phyloP scores from a whole-genome alignment of 2,329 filamentous ascomycete genomes.

The Ceratocystis diversiconidia region DNA sequence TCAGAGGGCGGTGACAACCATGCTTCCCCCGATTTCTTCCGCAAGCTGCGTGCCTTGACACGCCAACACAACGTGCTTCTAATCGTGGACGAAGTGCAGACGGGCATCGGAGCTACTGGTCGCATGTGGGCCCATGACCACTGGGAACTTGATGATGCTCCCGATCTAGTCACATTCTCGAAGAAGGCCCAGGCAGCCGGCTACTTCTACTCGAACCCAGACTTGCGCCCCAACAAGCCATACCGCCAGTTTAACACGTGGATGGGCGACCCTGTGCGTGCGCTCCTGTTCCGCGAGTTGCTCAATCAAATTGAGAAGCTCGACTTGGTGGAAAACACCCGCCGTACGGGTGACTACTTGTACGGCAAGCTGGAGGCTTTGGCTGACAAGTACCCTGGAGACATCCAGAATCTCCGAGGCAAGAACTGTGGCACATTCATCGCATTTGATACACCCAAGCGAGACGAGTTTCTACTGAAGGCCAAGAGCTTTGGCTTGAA shows the following conservation, averaged over 20 bases:
- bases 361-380: conserved; percentile 55
- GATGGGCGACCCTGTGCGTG: conserved; percentile 71
- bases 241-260: conserved; percentile 82
- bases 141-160: conserved; percentile 57
- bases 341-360: conserved; percentile 63
- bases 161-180: conserved; percentile 78
- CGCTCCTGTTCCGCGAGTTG: conserved; percentile 63
- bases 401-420: conserved; percentile 72
- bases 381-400: conserved; percentile 53
- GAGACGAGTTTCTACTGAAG: conserved; percentile 64
- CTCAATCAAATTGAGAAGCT: conserved; percentile 61
- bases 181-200: conserved; percentile 80
- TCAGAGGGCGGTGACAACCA: conserved; percentile 77
- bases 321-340: conserved; percentile 68
- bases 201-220: conserved; percentile 67
- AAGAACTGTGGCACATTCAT: conserved; percentile 86
- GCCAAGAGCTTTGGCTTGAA: conserved; percentile 74
- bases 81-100: conserved; percentile 77
- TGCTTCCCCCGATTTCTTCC: conserved; percentile 66
- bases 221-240: conserved; percentile 62
- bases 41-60: conserved; percentile 56
- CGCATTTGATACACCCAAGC: conserved; percentile 70
- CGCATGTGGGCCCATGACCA: conserved; percentile 82
- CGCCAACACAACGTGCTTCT: conserved; percentile 54
- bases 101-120: conserved; percentile 69